A percentile compares a stretch with the other conserved stretches of the same genome.
phyloP scores from a whole-genome alignment of 306 rosid species.

The Urtica urens region DNA sequence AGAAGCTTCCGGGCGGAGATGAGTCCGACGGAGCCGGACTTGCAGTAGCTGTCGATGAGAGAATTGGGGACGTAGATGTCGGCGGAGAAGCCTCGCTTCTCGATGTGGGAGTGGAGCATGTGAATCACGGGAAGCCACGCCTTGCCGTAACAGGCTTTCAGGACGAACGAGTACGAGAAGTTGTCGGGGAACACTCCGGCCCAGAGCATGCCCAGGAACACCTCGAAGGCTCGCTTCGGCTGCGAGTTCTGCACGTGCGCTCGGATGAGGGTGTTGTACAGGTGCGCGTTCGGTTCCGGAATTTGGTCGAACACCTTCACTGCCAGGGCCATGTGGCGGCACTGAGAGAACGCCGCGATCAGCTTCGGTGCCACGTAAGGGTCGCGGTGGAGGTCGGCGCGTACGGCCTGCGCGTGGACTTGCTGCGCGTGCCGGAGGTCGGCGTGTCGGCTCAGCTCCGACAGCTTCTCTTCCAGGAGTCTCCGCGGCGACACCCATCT shows the following conservation, averaged over 20 bases:
- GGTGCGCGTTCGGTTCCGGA: constrained; percentile 42
- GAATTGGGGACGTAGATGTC: constrained; percentile 8
- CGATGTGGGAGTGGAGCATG: constrained; percentile 3
- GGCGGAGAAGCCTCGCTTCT: constrained; percentile 2
- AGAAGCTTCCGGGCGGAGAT: background rate
- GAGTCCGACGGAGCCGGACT: constrained; percentile 1
- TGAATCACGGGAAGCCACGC: background rate
- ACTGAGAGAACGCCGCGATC: constrained; percentile 32
- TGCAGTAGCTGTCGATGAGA: constrained; percentile 6
- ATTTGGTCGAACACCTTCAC: constrained; percentile 56
- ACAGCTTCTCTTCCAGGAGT: constrained; percentile 62
- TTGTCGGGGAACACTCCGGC: constrained; percentile 4
- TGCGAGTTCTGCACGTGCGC: constrained; percentile 52
- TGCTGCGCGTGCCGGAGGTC: constrained; percentile 20
- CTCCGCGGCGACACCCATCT: constrained; percentile 63
- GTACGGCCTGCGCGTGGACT: constrained; percentile 4
- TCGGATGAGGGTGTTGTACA: constrained; percentile 56
- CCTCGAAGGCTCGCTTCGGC: constrained; percentile 12
- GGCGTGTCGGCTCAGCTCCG: constrained; percentile 49
- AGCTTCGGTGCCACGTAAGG: constrained; percentile 2
- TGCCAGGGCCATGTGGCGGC: constrained; percentile 45
- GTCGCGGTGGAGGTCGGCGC: constrained; percentile 9
- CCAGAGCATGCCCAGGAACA: constrained; percentile 3
- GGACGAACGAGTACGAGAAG: constrained; percentile 1
- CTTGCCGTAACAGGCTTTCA: constrained; percentile 7